Percentiles rank a stretch among this genome's conserved stretches.
Evolutionary conservation across 2,329 filamentous ascomycete genomes (phyloP).

Genomic region (Sarocladium oryzae): DNA sequence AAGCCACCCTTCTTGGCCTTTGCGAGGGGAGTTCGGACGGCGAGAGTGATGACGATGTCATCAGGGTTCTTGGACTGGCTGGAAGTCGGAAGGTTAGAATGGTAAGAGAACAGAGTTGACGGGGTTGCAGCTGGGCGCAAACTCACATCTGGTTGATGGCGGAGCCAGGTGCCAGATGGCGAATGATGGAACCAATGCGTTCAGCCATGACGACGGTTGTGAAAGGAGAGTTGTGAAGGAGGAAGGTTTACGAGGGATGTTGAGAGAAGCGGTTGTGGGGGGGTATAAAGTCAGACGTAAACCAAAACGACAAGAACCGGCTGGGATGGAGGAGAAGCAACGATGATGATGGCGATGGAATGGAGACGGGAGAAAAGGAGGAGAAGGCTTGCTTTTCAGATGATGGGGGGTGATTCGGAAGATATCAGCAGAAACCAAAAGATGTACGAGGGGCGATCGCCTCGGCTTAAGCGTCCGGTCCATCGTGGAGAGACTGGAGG

Average conservation of each 20-base stretch:
- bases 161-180: constrained; percentile 71
- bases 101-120: constrained; percentile 4
- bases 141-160: constrained; percentile 72
- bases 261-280: too few relatives aligned
- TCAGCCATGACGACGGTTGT: constrained; percentile 61
- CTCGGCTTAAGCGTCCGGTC: background rate
- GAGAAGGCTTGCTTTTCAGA: background rate
- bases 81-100: constrained; percentile 11
- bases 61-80: constrained; percentile 91
- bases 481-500: background rate
- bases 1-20: constrained; percentile 90
- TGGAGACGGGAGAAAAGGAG: background rate
- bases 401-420: background rate
- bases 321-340: too few relatives aligned
- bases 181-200: constrained; percentile 80
- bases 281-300: too few relatives aligned
- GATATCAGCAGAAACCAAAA: background rate
- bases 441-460: too few relatives aligned
- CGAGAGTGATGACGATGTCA: constrained; percentile 93
- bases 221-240: background rate
- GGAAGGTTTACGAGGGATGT: background rate
- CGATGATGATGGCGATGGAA: too few relatives aligned
- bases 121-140: background rate
- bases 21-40: constrained; percentile 78
- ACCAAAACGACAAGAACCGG: too few relatives aligned